Conservation (phyloP, 208 protist genomes). For the Leishmania martiniquensis region DNA sequence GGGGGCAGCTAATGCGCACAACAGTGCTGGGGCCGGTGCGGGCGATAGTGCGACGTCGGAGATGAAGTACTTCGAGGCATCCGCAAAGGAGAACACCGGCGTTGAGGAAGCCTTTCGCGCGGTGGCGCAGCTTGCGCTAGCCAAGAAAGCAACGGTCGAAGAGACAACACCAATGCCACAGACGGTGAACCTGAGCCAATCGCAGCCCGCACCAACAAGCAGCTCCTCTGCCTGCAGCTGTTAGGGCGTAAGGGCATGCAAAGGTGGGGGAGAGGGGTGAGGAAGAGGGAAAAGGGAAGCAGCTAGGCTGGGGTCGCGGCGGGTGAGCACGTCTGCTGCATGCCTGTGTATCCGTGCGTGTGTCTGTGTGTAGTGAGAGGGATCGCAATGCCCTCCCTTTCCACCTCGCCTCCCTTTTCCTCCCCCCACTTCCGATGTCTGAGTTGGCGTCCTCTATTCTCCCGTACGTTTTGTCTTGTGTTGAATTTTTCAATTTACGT, state of each 20-base stretch:
- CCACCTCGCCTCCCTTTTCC: not conserved
- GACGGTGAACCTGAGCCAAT: constrained; percentile 69
- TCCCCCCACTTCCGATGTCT: not conserved
- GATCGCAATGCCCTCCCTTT: not conserved
- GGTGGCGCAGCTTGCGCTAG: constrained; percentile 73
- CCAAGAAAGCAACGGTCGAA: constrained; percentile 66
- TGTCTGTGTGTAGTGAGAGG: too few species aligned
- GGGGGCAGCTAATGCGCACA: constrained; percentile 38
- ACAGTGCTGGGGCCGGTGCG: constrained; percentile 13
- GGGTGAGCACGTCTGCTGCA: not conserved
- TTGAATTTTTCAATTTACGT: too few species aligned
- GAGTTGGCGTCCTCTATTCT: not conserved
- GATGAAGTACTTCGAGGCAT: constrained; percentile 98
- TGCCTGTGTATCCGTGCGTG: not conserved
- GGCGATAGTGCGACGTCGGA: constrained; percentile 24
- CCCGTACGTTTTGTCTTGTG: too few species aligned
- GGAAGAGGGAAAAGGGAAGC: too few species aligned
- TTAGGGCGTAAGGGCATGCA: constrained; percentile 3
- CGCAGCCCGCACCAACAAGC: constrained; percentile 22
- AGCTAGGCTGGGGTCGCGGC: too few species aligned
- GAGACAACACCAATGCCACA: constrained; percentile 62
- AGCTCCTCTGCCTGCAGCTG: constrained; percentile 33
- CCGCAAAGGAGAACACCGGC: constrained; percentile 98
- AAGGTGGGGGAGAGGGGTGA: not conserved
- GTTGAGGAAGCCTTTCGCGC: constrained; percentile 98